Evolutionary conservation across 139 green algal genomes (phyloP), one percentile per base, ranked within the genome.

Genomic region (Chlorella sorokiniana): DNA sequence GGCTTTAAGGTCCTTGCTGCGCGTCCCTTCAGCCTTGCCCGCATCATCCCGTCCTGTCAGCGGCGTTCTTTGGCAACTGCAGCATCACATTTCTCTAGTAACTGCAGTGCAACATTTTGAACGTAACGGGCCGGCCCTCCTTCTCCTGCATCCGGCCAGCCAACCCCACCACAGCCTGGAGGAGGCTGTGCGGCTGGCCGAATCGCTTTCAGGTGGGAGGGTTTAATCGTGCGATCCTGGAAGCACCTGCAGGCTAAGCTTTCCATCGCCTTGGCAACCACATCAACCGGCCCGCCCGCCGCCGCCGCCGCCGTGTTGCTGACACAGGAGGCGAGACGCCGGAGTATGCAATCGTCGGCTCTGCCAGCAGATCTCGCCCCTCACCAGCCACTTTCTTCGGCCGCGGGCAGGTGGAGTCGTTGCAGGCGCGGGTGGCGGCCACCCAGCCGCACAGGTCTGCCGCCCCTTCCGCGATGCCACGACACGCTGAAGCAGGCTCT

Each of bases 181-280:
- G 52, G 90, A 94, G 80, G 89, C 87, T 1, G n/a, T 88, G 40
- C 80, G 86, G 25, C 88, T 94, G 31, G 90, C 84, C 35, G 84
- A 93, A 68, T 85, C 86, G 0, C 84, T 84, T 18, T 62, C 81
- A 64, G 86, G 88, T 88, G 42, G 11, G 11, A 23, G 33, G 59
- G n/a, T n/a, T n/a, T n/a, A n/a, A n/a, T n/a, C n/a, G n/a, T n/a
- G n/a, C n/a, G n/a, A n/a, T n/a, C n/a, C n/a, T n/a, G n/a, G n/a
- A n/a, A n/a, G n/a, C n/a, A n/a, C n/a, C n/a, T n/a, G n/a, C n/a
- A n/a, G n/a, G n/a, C n/a, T n/a, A n/a, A n/a, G n/a, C n/a, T n/a
- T n/a, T n/a, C n/a, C n/a, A n/a, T n/a, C n/a, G n/a, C n/a, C n/a
- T n/a, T n/a, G n/a, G n/a, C n/a, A n/a, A n/a, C n/a, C n/a, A n/a